phyloP scores from a whole-genome alignment of 2,329 filamentous ascomycete species.

The Colletotrichum abscissum region DNA sequence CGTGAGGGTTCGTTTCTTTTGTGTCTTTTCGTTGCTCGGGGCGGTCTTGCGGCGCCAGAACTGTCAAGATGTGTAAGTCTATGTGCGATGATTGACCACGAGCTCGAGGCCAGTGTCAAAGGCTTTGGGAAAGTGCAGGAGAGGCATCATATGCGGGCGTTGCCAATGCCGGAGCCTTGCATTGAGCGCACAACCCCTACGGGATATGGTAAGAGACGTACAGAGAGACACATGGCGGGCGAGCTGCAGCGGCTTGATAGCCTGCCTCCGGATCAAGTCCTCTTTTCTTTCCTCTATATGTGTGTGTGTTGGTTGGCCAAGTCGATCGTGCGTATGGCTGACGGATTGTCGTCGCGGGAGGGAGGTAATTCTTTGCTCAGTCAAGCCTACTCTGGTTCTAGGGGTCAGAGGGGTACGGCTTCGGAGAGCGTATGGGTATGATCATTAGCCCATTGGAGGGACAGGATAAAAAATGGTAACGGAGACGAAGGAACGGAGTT shows the following conservation, averaged over 20 bases:
- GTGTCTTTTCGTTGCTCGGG: slow-evolving; percentile 14
- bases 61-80: slow-evolving; percentile 15
- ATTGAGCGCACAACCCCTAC: not conserved
- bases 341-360: not conserved
- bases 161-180: slow-evolving; percentile 4
- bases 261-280: not conserved
- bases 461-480: not conserved
- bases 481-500: not conserved
- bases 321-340: not conserved
- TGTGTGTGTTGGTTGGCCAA: not conserved
- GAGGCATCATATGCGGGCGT: not conserved
- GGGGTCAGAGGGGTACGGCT: slow-evolving; percentile 16
- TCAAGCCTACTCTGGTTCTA: slow-evolving; percentile 22
- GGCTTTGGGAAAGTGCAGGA: not conserved
- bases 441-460: slow-evolving; percentile 22
- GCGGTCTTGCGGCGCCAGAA: slow-evolving; percentile 29
- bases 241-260: slow-evolving; percentile 6
- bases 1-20: slow-evolving; percentile 47
- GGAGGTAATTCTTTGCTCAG: not conserved
- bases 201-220: slow-evolving; percentile 21
- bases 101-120: not conserved
- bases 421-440: slow-evolving; percentile 7
- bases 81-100: not conserved
- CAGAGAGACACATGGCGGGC: slow-evolving; percentile 32
- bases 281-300: not conserved